Evolutionary conservation across 1,284 basidiomycete genomes (phyloP).

Genomic region (Pyrrhoderma noxium): DNA sequence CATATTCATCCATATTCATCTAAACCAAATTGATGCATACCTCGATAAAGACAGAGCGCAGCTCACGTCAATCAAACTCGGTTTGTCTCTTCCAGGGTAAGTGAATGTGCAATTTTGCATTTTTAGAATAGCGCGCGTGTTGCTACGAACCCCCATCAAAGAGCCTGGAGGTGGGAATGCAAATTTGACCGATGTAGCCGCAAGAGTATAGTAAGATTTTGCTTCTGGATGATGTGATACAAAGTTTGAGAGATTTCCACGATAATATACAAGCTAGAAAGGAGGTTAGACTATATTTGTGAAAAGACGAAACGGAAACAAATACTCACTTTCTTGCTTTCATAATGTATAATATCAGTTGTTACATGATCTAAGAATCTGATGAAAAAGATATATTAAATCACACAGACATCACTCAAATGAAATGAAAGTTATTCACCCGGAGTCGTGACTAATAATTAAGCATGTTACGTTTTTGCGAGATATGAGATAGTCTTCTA

Average conservation of each 20-base stretch:
- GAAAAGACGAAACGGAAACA: not conserved
- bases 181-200: constrained; percentile 93
- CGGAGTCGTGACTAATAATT: constrained; percentile 96
- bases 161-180: constrained; percentile 94
- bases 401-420: constrained; percentile 3
- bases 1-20: constrained; percentile 11
- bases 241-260: constrained; percentile 89
- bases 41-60: constrained; percentile 90
- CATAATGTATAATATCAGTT: constrained; percentile 98
- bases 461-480: constrained; percentile 86
- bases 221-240: constrained; percentile 91
- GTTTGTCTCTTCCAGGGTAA: constrained; percentile 81
- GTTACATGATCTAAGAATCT: constrained; percentile 96
- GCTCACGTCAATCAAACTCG: constrained; percentile 84
- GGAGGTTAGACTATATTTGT: not conserved
- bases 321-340: constrained; percentile 70
- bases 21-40: constrained; percentile 32
- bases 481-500: constrained; percentile 82
- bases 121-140: constrained; percentile 95
- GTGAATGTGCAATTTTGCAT: constrained; percentile 90
- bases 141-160: constrained; percentile 95
- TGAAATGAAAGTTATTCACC: constrained; percentile 41
- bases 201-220: constrained; percentile 95
- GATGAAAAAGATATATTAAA: constrained; percentile 11
- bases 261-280: constrained; percentile 83